Base-by-base conservation (phyloP, 2,329 filamentous ascomycete genomes). In the Sclerotinia subarctica region DNA sequence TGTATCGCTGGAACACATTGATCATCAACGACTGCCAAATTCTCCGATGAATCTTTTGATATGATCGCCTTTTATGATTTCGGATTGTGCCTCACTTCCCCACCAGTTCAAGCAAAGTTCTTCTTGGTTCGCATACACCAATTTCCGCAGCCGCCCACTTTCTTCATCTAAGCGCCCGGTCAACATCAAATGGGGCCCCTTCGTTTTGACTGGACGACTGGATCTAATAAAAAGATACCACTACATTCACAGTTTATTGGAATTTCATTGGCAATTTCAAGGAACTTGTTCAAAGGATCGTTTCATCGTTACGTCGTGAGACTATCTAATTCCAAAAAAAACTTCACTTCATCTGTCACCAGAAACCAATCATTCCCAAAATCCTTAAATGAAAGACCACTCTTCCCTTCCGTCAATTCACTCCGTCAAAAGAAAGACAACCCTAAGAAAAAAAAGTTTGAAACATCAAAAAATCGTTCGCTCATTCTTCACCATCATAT, bases 251-350 rank as follows among this genome's bases (percentile, higher is more conserved):
- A 64, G 38, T 6, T 47, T 47, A 73, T 38, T 68, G 32, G 21
- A 47, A 63, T 56, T 26, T 62, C n/a, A 62, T 63, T 67, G 47
- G 42, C 38, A 68, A 57, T 44, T 67, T 51, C 51, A 29, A 51
- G 44, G 52, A 57, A 54, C n/a, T 46, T 64, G 38, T 64, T 51
- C 19, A 67, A 67, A 67, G 38, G 59, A 59, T 66, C 70, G 75
- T 75, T 75, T 75, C 74, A 75, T 72, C 71, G 69, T 73, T 74
- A 62, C 46, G 24, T 67, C 46, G 65, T 52, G 47, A 60, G 44
- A 53, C 47, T 67, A 53, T 67, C 46, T 63, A 63, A 63, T 67
- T 46, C 52, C 35, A 62, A 26, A 67, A 71, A 35, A 35, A 54
- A 68, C 68, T 69, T 67, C 69, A 60, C 63, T 49, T 65, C 65